Base-by-base conservation (phyloP, 2,329 filamentous ascomycete genomes). In the Stylonectria norvegica region DNA sequence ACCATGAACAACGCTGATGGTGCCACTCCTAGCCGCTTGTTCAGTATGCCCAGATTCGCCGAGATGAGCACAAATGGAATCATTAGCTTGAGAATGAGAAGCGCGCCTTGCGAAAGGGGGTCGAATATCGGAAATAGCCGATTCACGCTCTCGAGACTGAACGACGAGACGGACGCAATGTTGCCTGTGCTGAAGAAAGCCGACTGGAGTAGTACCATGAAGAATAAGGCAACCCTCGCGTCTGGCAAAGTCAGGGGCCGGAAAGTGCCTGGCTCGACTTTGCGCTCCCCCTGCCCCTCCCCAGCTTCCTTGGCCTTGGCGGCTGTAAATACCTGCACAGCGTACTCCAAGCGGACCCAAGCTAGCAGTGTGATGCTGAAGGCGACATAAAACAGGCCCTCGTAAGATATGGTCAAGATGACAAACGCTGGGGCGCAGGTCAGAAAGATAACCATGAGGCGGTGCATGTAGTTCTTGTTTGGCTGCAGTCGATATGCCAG, bases 141-240 rank as follows among this genome's bases (percentile, higher is more conserved):
- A 61, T 75, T 79, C 5, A 98, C 93, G 55, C 86, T 90, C 43
- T 97, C 93, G 28, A 98, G 73, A 47, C 86, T 94, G 70, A 98
- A 98, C 1, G 89, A 87, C 12, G 90, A 95, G 40, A 98, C 69
- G 0, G 91, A 96, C 1, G 93, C 93, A 42, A 98, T 81, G 68
- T 98, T 98, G 49, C 93, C 93, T 0, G 91, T 97, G 67, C 84
- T 88, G 76, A 97, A 98, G 67, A 98, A 98, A 36, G 86, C 93
- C 3, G 90, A 91, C 65, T 98, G 93, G 5, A 98, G 76, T 27
- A 98, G 78, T 52, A 89, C 89, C 64, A 98, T 85, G 74, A 97
- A 96, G 72, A 97, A 97, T 5, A 98, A 77, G 2, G 89, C 85
- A 23, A 95, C 85, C 25, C 94, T 86, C 4, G 85, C 81, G 61